Percentiles rank a stretch among this genome's conserved stretches.
phyloP scores from a whole-genome alignment of 257 asterid genomes.

The Salvia splendens region DNA sequence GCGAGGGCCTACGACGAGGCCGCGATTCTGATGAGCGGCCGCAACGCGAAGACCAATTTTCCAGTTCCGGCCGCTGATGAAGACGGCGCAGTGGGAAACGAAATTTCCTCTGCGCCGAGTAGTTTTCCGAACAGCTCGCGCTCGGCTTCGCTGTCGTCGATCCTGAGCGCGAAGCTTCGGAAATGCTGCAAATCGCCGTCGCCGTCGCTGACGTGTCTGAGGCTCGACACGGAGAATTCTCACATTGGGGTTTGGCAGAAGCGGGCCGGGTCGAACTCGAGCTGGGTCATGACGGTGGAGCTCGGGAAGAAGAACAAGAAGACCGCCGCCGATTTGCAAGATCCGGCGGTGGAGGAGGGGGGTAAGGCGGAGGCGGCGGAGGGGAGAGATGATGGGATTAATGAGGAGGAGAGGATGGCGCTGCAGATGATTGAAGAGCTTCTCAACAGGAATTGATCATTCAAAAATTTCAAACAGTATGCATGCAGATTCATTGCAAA shows the following conservation, averaged over 20 bases:
- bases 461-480: not conserved
- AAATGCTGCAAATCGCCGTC: slow-evolving; percentile 77
- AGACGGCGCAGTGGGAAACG: too few relatives aligned
- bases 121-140: slow-evolving; percentile 30
- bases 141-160: slow-evolving; percentile 51
- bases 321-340: not conserved
- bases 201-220: slow-evolving; percentile 79
- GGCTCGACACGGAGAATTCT: slow-evolving; percentile 78
- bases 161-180: slow-evolving; percentile 71
- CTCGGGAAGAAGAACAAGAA: slow-evolving; percentile 46
- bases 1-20: slow-evolving; percentile 85
- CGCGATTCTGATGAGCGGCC: slow-evolving; percentile 73
- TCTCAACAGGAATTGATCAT: slow-evolving; percentile 50
- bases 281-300: slow-evolving; percentile 88
- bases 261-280: slow-evolving; percentile 84
- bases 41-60: slow-evolving; percentile 76
- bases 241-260: slow-evolving; percentile 96
- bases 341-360: slow-evolving; percentile 20
- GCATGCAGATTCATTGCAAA: not conserved
- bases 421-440: slow-evolving; percentile 88
- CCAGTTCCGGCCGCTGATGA: slow-evolving; percentile 49
- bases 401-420: slow-evolving; percentile 65
- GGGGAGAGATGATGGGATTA: slow-evolving; percentile 40
- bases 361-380: not conserved
- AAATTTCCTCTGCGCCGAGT: not conserved